phyloP scores from a whole-genome alignment of 352 stramenopile genomes.

The Blastocystis sp. region DNA sequence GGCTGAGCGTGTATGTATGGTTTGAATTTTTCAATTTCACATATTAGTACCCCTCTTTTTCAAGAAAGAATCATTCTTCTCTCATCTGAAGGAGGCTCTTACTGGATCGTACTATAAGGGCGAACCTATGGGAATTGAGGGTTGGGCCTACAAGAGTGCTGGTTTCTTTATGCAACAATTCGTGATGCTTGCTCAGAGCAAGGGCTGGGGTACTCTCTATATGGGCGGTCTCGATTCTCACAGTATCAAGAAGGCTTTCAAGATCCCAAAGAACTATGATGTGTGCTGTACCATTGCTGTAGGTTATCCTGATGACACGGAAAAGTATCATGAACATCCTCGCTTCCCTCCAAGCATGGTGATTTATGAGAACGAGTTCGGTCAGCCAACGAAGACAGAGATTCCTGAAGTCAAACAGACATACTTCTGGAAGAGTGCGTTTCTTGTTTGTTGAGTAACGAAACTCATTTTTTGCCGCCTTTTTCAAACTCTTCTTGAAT shows the following conservation, averaged over 20 bases:
- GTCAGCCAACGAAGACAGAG: conserved; percentile 16
- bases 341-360: conserved; percentile 33
- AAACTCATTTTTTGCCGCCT: background rate
- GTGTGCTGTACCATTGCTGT: conserved; percentile 55
- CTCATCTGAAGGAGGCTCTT: conserved; percentile 38
- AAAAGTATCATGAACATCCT: conserved; percentile 64
- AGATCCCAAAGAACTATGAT: conserved; percentile 52
- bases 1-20: conserved; percentile 17
- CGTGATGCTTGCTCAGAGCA: conserved; percentile 64
- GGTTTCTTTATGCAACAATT: conserved; percentile 66
- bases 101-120: conserved; percentile 38
- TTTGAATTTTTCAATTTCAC: background rate
- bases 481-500: background rate
- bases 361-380: conserved; percentile 54
- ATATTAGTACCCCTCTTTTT: conserved; percentile 25
- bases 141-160: conserved; percentile 58
- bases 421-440: conserved; percentile 60
- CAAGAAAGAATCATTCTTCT: conserved; percentile 46
- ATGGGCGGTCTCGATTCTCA: conserved; percentile 41
- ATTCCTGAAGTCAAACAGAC: conserved; percentile 24
- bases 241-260: conserved; percentile 58
- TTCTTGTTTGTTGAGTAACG: conserved; percentile 33
- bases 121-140: conserved; percentile 10
- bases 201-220: conserved; percentile 51
- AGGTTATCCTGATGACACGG: conserved; percentile 49